Evolutionary conservation across 108 stramenopile species (phyloP).

Genomic region (Conticribra weissflogii): DNA sequence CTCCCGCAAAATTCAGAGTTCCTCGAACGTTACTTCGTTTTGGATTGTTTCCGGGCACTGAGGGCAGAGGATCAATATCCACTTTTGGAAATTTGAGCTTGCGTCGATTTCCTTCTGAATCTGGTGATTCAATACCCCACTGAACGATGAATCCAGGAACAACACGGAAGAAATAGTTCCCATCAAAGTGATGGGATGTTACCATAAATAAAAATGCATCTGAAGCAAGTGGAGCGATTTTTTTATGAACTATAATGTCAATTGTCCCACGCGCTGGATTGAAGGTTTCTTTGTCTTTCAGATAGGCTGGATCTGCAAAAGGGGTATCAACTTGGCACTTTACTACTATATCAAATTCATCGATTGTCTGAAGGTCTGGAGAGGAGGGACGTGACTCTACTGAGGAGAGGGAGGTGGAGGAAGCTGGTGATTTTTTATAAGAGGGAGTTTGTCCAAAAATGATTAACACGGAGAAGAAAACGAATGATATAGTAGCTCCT

Average conservation of each 20-base stretch:
- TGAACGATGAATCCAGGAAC: constrained; percentile 47
- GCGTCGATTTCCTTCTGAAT: too few relatives aligned
- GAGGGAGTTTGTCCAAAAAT: too few relatives aligned
- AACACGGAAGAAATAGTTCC: constrained; percentile 39
- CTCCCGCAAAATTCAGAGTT: constrained; percentile 44
- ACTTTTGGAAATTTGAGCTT: constrained; percentile 25
- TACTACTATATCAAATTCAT: constrained; percentile 23
- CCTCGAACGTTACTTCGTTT: constrained; percentile 38
- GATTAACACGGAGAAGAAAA: too few relatives aligned
- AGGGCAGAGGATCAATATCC: constrained; percentile 29
- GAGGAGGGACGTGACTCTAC: too few relatives aligned
- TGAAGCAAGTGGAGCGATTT: constrained; percentile 38
- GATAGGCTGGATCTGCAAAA: not conserved
- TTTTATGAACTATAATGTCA: constrained; percentile 29
- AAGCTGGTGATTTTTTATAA: too few relatives aligned
- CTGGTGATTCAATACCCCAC: constrained; percentile 42
- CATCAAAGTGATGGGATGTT: constrained; percentile 31
- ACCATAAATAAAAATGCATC: constrained; percentile 42
- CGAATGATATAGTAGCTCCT: too few relatives aligned
- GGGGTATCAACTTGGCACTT: constrained; percentile 37
- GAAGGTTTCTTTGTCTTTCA: constrained; percentile 5
- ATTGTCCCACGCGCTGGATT: constrained; percentile 30
- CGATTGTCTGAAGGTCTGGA: not conserved
- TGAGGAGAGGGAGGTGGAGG: too few relatives aligned
- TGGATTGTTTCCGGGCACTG: not conserved